These are phyloP conservation scores for Balakata baccata DNA, from an alignment of 345 rosid species.

Conservation along the genomic window DNA sequence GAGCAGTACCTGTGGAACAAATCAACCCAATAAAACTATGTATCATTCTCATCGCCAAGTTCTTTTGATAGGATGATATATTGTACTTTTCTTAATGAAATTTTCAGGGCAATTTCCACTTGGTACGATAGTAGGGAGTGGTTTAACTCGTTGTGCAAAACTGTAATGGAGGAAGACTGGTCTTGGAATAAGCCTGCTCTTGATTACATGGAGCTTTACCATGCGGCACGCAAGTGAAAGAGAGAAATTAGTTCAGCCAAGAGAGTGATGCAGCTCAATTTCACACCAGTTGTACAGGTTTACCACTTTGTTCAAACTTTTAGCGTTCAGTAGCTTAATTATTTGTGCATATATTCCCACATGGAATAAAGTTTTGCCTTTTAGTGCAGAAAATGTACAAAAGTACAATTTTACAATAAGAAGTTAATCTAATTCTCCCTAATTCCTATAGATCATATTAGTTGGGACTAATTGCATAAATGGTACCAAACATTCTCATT, in stretches of 20 bases:
- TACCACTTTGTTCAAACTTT: slow-evolving; percentile 2
- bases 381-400: slow-evolving; percentile 18
- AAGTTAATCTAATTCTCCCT: neutral
- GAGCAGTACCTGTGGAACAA: neutral
- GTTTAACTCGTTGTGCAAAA: slow-evolving; percentile 67
- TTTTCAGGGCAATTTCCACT: slow-evolving; percentile 70
- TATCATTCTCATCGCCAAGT: neutral
- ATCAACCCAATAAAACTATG: neutral
- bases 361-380: slow-evolving; percentile 23
- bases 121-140: slow-evolving; percentile 77
- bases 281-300: slow-evolving; percentile 36
- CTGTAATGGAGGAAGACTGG: slow-evolving; percentile 98
- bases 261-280: slow-evolving; percentile 9
- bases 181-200: slow-evolving; percentile 98
- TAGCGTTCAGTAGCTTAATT: neutral
- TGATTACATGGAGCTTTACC: slow-evolving; percentile 93
- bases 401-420: neutral
- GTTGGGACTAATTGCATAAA: no score
- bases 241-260: neutral
- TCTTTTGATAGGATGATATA: neutral
- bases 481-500: no score
- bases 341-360: slow-evolving; percentile 2
- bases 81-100: neutral
- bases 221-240: slow-evolving; percentile 62
- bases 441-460: neutral